Evolutionary conservation across 2,329 filamentous ascomycete species (phyloP).

Genomic region (Dendryphion nanum): DNA sequence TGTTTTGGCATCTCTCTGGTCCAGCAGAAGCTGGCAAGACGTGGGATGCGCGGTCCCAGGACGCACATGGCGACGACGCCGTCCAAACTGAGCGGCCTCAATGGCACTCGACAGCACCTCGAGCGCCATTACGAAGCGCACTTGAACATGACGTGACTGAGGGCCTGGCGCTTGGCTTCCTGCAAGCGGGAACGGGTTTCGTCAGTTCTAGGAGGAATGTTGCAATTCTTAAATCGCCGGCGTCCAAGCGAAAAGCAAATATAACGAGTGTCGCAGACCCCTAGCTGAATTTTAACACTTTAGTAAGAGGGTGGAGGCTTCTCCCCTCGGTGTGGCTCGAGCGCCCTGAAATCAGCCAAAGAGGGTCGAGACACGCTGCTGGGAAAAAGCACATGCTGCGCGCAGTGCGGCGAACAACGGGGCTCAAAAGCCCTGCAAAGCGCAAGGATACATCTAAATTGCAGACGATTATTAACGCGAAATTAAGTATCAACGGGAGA

Average conservation of each 20-base stretch:
- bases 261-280: not conserved
- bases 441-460: too few species aligned
- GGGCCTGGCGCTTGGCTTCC: not conserved
- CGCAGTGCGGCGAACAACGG: too few species aligned
- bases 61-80: too few species aligned
- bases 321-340: not conserved
- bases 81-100: too few species aligned
- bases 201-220: not conserved
- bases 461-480: too few species aligned
- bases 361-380: not conserved
- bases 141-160: conserved; percentile 1
- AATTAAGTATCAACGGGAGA: too few species aligned
- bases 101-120: too few species aligned
- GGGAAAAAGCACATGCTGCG: not conserved
- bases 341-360: not conserved
- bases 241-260: conserved; percentile 1
- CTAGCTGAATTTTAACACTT: not conserved
- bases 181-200: conserved; percentile 1
- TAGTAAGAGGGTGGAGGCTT: not conserved
- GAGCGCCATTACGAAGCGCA: too few species aligned
- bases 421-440: too few species aligned
- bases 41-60: too few species aligned
- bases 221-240: conserved; percentile 1
- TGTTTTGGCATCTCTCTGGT: too few species aligned
- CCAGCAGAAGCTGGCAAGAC: too few species aligned